These are phyloP conservation scores for Trichoderma semiorbis DNA, from an alignment of 2,329 filamentous ascomycete genomes.

Conservation along the genomic window DNA sequence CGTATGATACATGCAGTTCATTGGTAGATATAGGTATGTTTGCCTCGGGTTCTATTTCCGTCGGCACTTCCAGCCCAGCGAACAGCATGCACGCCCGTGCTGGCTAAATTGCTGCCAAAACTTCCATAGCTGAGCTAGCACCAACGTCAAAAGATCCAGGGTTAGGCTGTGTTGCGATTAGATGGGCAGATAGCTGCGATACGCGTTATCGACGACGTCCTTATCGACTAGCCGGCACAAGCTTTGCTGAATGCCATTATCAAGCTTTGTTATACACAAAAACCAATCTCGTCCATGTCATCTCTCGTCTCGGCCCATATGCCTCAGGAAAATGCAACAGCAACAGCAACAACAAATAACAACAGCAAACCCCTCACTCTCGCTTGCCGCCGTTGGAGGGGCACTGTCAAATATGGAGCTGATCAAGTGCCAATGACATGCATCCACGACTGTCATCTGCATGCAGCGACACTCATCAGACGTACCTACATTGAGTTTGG, in stretches of 20 bases:
- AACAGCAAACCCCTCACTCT: conserved; percentile 14
- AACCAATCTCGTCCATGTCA: background rate
- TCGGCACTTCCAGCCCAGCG: background rate
- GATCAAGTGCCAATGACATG: conserved; percentile 19
- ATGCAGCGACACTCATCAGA: conserved; percentile 16
- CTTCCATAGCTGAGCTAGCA: background rate
- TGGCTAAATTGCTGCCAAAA: background rate
- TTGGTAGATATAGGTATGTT: background rate
- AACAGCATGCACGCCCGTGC: background rate
- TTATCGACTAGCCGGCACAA: conserved; percentile 4
- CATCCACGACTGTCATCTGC: conserved; percentile 19
- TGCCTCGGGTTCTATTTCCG: background rate
- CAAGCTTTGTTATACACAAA: conserved; percentile 10
- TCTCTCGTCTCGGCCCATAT: background rate
- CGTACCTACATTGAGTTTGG: conserved; percentile 11
- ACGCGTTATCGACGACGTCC: background rate
- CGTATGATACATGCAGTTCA: background rate
- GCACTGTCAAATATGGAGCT: conserved; percentile 13
- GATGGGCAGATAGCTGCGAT: background rate
- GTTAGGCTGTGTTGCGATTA: background rate
- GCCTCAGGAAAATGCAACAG: background rate
- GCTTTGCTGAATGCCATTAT: background rate
- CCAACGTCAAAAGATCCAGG: background rate
- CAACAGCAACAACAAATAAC: background rate
- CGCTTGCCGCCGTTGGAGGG: conserved; percentile 16